These are phyloP conservation scores for Rhodocollybia butyracea DNA, from an alignment of 768 basidiomycete species.

Conservation along the genomic window DNA sequence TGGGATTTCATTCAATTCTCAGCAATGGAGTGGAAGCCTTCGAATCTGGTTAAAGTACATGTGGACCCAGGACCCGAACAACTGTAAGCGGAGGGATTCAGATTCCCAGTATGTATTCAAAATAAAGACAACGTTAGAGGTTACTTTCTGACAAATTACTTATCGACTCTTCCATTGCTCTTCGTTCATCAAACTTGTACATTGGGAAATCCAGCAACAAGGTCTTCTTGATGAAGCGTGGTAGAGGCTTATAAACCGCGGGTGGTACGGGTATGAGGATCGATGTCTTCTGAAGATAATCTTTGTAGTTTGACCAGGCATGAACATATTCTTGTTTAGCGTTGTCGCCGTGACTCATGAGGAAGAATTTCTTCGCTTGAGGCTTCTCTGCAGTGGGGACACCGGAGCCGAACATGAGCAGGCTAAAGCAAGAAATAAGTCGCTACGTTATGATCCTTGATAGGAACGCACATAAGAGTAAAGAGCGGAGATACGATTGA, in stretches of 20 bases:
- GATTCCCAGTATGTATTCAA: too few species aligned
- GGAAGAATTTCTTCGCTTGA: constrained; percentile 55
- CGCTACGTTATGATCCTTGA: neutral
- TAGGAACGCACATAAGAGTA: constrained; percentile 54
- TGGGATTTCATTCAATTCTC: too few species aligned
- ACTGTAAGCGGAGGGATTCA: too few species aligned
- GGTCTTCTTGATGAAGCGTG: constrained; percentile 48
- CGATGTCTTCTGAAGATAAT: constrained; percentile 53
- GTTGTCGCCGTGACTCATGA: constrained; percentile 42
- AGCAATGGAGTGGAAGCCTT: too few species aligned
- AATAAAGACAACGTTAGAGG: too few species aligned
- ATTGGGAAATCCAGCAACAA: constrained; percentile 61
- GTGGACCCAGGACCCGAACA: too few species aligned
- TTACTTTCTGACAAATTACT: neutral
- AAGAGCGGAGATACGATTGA: constrained; percentile 61
- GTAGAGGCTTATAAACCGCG: constrained; percentile 47
- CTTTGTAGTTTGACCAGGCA: constrained; percentile 53
- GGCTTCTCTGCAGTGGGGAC: constrained; percentile 71
- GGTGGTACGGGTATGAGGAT: constrained; percentile 63
- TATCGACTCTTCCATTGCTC: constrained; percentile 37
- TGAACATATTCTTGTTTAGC: constrained; percentile 23
- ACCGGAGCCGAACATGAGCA: constrained; percentile 66
- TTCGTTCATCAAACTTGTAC: constrained; percentile 53
- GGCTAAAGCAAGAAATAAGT: constrained; percentile 22
- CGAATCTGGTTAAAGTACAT: too few species aligned